These are phyloP conservation scores for Phytopythium litorale DNA, from an alignment of 352 stramenopile species.

Conservation along the genomic window DNA sequence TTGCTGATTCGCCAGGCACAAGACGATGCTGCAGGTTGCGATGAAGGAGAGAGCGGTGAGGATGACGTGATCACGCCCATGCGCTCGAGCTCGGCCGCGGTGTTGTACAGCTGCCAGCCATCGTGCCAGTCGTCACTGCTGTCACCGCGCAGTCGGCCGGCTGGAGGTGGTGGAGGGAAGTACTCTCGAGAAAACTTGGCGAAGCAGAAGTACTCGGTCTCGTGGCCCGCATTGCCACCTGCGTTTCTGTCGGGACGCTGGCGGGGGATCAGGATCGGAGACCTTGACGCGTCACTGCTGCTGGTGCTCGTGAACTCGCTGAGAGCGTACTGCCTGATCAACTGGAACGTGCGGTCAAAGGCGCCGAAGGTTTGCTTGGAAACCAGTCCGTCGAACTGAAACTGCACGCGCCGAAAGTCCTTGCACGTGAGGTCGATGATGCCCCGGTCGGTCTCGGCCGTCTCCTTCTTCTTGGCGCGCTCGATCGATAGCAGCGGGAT, in stretches of 20 bases:
- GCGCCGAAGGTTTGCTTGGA: conserved; percentile 74
- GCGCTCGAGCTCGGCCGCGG: conserved; percentile 62
- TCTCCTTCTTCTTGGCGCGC: conserved; percentile 70
- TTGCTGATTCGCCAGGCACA: conserved; percentile 68
- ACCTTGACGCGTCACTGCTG: neutral
- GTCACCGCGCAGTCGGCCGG: neutral
- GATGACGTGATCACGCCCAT: conserved; percentile 37
- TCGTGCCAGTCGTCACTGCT: conserved; percentile 27
- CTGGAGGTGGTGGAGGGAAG: conserved; percentile 17
- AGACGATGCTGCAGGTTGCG: conserved; percentile 13
- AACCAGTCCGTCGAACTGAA: conserved; percentile 71
- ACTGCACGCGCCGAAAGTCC: conserved; percentile 76
- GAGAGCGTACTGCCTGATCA: conserved; percentile 62
- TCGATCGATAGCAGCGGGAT: conserved; percentile 72
- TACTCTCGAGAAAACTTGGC: conserved; percentile 55
- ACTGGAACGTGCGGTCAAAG: conserved; percentile 61
- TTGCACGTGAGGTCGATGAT: conserved; percentile 74
- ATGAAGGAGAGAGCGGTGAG: neutral
- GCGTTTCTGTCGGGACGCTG: neutral
- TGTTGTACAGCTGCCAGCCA: conserved; percentile 69
- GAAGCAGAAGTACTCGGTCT: conserved; percentile 36
- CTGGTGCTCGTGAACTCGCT: conserved; percentile 11
- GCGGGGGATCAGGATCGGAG: neutral
- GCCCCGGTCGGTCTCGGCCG: conserved; percentile 68
- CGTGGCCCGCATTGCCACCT: neutral